Evolutionary conservation across 352 stramenopile genomes (phyloP).

Genomic region (Blastocystis sp.): DNA sequence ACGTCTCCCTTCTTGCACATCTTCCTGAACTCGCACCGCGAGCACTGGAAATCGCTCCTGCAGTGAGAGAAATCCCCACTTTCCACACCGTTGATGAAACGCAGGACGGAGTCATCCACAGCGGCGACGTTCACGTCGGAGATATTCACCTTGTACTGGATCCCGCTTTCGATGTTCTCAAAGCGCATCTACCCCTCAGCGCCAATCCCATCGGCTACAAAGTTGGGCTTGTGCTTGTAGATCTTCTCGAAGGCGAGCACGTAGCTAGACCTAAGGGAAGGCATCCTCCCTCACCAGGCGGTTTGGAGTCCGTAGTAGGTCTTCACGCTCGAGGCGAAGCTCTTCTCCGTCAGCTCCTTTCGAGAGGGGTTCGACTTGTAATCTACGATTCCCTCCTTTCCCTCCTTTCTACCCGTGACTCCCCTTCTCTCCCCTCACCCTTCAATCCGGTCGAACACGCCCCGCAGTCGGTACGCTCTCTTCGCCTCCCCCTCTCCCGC

Average conservation of each 20-base stretch:
- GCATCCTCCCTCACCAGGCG: background rate
- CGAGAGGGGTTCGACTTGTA: conserved; percentile 64
- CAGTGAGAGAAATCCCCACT: conserved; percentile 21
- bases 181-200: conserved; percentile 40
- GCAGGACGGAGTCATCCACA: background rate
- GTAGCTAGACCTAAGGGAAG: conserved; percentile 1
- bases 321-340: conserved; percentile 24
- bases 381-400: conserved; percentile 34
- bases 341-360: conserved; percentile 29
- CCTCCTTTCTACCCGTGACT: conserved; percentile 12
- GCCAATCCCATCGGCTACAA: background rate
- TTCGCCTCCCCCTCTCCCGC: background rate
- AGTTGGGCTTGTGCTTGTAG: background rate
- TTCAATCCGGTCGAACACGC: conserved; percentile 64
- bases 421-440: background rate
- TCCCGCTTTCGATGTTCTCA: conserved; percentile 52
- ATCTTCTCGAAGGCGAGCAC: conserved; percentile 16
- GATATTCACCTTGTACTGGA: conserved; percentile 1
- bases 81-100: conserved; percentile 16
- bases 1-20: background rate
- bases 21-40: conserved; percentile 47
- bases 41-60: conserved; percentile 30
- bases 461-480: conserved; percentile 27
- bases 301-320: conserved; percentile 47
- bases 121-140: background rate